A percentile compares a stretch with the other conserved stretches of the same genome.
These are phyloP conservation scores for Nigrospora sphaerica DNA, from an alignment of 2,329 filamentous ascomycete species.

Conservation along the genomic window DNA sequence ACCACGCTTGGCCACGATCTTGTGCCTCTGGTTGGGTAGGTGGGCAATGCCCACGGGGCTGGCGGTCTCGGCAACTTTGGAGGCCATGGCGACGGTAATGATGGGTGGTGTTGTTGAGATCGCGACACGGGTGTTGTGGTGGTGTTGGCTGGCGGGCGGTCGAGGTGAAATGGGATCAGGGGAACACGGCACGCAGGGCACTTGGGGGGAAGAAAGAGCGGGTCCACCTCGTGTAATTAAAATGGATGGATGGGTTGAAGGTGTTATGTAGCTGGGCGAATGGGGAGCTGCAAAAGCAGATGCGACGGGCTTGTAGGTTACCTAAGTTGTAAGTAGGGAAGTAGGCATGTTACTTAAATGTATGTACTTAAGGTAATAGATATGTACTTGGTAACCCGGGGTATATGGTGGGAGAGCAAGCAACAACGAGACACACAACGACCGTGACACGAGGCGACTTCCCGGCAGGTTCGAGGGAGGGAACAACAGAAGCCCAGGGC, in stretches of 20 bases:
- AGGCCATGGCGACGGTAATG: conserved; percentile 16
- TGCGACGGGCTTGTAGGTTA: no score
- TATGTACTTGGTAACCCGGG: no score
- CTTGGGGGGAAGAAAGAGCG: conserved; percentile 1
- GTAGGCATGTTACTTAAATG: no score
- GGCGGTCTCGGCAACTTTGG: conserved; percentile 42
- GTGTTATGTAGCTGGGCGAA: no score
- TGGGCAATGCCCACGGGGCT: conserved; percentile 70
- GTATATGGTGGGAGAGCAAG: no score
- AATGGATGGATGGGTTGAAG: neutral
- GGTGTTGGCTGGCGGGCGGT: neutral
- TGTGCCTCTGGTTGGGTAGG: conserved; percentile 62
- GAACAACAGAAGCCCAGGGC: no score
- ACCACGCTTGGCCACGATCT: conserved; percentile 75
- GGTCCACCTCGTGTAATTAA: conserved; percentile 2
- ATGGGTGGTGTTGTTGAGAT: conserved; percentile 14
- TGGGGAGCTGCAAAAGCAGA: no score
- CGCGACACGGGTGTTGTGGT: conserved; percentile 11
- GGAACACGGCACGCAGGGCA: neutral
- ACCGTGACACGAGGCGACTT: no score
- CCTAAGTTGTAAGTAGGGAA: no score
- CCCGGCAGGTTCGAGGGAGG: no score
- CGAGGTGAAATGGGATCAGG: conserved; percentile 1
- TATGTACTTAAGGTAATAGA: no score
- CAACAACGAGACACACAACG: no score